phyloP scores from a whole-genome alignment of 306 rosid species.

The Cicer yamashitae region DNA sequence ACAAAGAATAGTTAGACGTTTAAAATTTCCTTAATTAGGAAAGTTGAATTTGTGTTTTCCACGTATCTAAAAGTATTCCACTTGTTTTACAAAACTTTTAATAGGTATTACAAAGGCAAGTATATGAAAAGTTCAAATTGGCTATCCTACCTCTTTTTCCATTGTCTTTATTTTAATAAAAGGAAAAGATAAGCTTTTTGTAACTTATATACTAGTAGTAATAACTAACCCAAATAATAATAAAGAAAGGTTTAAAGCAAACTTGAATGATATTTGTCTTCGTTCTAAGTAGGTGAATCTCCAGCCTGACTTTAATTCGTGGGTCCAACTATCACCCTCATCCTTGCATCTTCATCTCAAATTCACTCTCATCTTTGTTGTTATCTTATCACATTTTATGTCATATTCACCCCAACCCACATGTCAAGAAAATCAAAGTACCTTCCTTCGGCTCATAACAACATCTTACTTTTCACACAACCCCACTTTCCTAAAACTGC shows the following conservation, averaged over 20 bases:
- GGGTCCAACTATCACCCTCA: slow-evolving; percentile 55
- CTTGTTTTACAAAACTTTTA: not conserved
- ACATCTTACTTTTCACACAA: slow-evolving; percentile 35
- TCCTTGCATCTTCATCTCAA: slow-evolving; percentile 39
- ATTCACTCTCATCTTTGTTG: slow-evolving; percentile 37
- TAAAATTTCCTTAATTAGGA: slow-evolving; percentile 33
- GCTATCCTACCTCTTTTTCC: slow-evolving; percentile 11
- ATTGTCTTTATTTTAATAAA: slow-evolving; percentile 21
- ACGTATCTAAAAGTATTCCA: slow-evolving; percentile 40
- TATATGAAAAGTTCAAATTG: slow-evolving; percentile 39
- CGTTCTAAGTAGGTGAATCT: slow-evolving; percentile 46
- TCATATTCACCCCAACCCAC: slow-evolving; percentile 57
- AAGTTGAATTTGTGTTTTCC: slow-evolving; percentile 44
- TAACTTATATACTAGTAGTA: slow-evolving; percentile 6
- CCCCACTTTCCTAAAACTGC: slow-evolving; percentile 18
- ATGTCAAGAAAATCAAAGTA: slow-evolving; percentile 45
- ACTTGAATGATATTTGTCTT: slow-evolving; percentile 11
- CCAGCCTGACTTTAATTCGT: slow-evolving; percentile 46
- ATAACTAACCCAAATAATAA: slow-evolving; percentile 14
- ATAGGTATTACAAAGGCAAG: slow-evolving; percentile 31
- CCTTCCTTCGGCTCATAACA: slow-evolving; percentile 25
- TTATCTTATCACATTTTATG: slow-evolving; percentile 37
- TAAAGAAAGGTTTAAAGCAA: slow-evolving; percentile 35
- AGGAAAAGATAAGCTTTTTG: slow-evolving; percentile 45
- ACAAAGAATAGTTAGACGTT: not conserved